Evolutionary conservation across 2,329 filamentous ascomycete genomes (phyloP).

Genomic region (Fusarium sp.): DNA sequence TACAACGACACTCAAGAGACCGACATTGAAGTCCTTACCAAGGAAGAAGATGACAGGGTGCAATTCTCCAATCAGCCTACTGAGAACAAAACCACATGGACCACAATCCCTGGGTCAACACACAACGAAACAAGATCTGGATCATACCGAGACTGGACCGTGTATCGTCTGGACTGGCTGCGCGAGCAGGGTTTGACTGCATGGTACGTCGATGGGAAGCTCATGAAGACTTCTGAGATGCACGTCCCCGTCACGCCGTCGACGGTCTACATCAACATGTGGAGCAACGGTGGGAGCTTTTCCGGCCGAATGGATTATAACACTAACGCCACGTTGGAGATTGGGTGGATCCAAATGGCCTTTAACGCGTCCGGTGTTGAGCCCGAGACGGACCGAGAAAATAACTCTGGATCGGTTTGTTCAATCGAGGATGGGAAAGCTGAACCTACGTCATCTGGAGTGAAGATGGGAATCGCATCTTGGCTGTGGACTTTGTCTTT

Average conservation of each 20-base stretch:
- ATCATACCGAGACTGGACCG: conserved; percentile 4
- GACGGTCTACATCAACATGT: conserved; percentile 34
- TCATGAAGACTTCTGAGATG: conserved; percentile 8
- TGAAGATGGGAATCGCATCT: background rate
- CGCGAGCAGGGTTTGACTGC: background rate
- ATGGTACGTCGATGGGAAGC: background rate
- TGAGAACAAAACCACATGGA: background rate
- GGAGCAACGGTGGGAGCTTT: conserved; percentile 31
- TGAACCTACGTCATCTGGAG: background rate
- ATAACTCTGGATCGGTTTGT: background rate
- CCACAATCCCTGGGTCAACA: conserved; percentile 15
- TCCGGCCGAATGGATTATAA: conserved; percentile 24
- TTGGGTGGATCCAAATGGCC: conserved; percentile 32
- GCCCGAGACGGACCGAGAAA: background rate
- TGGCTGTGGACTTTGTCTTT: background rate
- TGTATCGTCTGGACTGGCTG: conserved; percentile 30
- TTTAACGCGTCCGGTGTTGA: conserved; percentile 23
- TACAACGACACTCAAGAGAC: conserved; percentile 36
- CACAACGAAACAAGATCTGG: conserved; percentile 12
- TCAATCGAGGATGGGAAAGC: background rate
- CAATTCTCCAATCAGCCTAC: conserved; percentile 7
- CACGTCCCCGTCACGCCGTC: conserved; percentile 19
- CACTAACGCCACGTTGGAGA: conserved; percentile 22
- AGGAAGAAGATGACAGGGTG: background rate
- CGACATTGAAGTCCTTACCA: conserved; percentile 25